phyloP scores from a whole-genome alignment of 805 yeast genomes.

The Middelhovenomyces tepae region DNA sequence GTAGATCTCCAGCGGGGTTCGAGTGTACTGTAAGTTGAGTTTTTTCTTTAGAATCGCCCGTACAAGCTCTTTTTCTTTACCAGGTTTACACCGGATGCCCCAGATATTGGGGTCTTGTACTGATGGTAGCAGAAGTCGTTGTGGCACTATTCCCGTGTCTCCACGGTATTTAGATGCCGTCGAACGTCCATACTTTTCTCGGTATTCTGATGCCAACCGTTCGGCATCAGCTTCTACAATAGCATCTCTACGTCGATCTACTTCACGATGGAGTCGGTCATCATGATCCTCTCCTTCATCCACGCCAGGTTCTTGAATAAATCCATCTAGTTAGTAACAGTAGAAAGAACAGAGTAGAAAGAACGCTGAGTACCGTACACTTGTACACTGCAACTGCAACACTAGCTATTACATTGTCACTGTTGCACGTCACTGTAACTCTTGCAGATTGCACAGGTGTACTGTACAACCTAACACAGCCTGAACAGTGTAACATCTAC shows the following conservation, averaged over 20 bases:
- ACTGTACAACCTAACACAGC: too few relatives aligned
- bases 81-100: slow-evolving; percentile 90
- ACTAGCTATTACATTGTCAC: too few relatives aligned
- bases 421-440: too few relatives aligned
- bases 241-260: slow-evolving; percentile 65
- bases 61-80: slow-evolving; percentile 86
- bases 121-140: slow-evolving; percentile 85
- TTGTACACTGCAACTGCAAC: too few relatives aligned
- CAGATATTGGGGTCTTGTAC: slow-evolving; percentile 94
- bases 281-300: slow-evolving; percentile 49
- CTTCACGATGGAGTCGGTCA: slow-evolving; percentile 82
- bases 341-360: slow-evolving; percentile 40
- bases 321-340: too few relatives aligned
- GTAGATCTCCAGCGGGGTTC: slow-evolving; percentile 71
- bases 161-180: slow-evolving; percentile 77
- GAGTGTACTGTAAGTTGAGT: slow-evolving; percentile 63
- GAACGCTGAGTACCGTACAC: too few relatives aligned
- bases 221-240: slow-evolving; percentile 93
- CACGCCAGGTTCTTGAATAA: slow-evolving; percentile 42
- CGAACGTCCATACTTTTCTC: slow-evolving; percentile 85
- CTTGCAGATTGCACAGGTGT: too few relatives aligned
- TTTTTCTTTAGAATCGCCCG: slow-evolving; percentile 78
- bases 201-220: slow-evolving; percentile 80
- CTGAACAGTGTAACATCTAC: too few relatives aligned
- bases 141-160: slow-evolving; percentile 80